A percentile compares a stretch with the other conserved stretches of the same genome.
These are phyloP conservation scores for Ophiosphaerella korrae DNA, from an alignment of 2,329 filamentous ascomycete genomes.

Conservation along the genomic window DNA sequence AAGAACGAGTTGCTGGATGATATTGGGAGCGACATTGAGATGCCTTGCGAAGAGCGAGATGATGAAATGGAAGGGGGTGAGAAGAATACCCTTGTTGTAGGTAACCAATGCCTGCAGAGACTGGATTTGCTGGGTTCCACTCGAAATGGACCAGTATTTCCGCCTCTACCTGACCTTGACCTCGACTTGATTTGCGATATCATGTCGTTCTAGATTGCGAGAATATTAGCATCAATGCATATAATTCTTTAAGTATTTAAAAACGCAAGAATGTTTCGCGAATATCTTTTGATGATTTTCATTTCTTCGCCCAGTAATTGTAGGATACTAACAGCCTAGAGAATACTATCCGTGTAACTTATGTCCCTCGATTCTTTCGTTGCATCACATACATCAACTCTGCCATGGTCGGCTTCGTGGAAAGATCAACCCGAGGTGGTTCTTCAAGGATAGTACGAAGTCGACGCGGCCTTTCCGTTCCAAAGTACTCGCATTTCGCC, in stretches of 20 bases:
- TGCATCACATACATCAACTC: neutral
- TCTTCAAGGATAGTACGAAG: neutral
- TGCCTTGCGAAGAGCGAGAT: neutral
- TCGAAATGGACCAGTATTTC: neutral
- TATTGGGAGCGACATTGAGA: neutral
- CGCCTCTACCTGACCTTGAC: neutral
- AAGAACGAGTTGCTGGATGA: neutral
- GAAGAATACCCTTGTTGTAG: neutral
- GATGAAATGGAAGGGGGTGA: neutral
- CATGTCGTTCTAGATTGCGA: neutral
- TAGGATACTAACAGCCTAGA: constrained; percentile 1
- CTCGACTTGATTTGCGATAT: neutral
- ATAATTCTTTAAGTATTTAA: neutral
- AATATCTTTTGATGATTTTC: neutral
- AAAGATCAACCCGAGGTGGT: neutral
- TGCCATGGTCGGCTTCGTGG: neutral
- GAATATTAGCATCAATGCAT: neutral
- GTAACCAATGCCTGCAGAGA: neutral
- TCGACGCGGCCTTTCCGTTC: neutral
- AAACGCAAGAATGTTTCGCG: neutral
- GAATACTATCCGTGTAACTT: neutral
- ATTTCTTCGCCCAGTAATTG: neutral
- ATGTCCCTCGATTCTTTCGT: neutral
- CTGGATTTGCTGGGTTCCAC: neutral
- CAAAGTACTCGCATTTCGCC: neutral